phyloP scores from a whole-genome alignment of 345 rosid genomes.

The Cochlearia excelsa region DNA sequence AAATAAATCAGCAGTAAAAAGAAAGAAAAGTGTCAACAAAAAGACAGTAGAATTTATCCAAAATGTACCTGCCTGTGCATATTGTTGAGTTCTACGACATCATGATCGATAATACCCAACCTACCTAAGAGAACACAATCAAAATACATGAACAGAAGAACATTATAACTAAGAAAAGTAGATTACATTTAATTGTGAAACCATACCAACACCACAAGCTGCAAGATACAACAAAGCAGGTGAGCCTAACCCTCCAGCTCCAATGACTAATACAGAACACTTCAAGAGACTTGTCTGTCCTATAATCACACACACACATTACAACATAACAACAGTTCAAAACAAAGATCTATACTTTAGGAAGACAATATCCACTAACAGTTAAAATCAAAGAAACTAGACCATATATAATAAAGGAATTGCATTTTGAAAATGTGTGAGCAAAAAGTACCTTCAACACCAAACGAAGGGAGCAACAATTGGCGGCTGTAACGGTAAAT shows the following conservation, averaged over 20 bases:
- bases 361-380: too few species aligned
- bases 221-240: conserved; percentile 88
- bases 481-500: conserved; percentile 95
- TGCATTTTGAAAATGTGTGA: conserved; percentile 1
- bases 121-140: conserved; percentile 47
- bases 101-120: conserved; percentile 90
- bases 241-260: conserved; percentile 96
- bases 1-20: neutral
- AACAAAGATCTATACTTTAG: too few species aligned
- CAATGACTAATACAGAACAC: conserved; percentile 77
- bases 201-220: conserved; percentile 83
- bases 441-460: conserved; percentile 60
- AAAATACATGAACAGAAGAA: neutral
- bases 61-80: conserved; percentile 93
- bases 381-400: too few species aligned
- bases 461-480: conserved; percentile 79
- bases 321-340: too few species aligned
- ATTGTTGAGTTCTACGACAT: conserved; percentile 90
- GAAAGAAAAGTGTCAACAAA: conserved; percentile 1
- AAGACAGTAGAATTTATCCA: conserved; percentile 1
- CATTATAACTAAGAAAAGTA: neutral
- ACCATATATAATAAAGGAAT: neutral
- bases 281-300: conserved; percentile 79
- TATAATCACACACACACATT: conserved; percentile 28
- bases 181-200: neutral